phyloP scores from a whole-genome alignment of 192 early-diverging fungal genomes.

The Neocallimastix lanati region DNA sequence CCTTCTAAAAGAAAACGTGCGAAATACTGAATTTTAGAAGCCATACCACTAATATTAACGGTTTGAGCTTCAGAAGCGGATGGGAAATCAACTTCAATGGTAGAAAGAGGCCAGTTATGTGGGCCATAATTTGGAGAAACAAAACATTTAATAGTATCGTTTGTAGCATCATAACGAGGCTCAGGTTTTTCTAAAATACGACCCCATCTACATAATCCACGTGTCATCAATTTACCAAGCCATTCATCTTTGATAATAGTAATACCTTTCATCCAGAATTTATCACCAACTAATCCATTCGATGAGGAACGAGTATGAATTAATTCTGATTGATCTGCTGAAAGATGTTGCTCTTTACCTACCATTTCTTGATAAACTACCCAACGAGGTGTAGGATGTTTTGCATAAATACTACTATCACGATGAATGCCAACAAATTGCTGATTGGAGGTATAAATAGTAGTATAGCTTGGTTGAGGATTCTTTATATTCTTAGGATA shows the following conservation, averaged over 20 bases:
- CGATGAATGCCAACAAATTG: constrained; percentile 11
- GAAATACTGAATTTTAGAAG: constrained; percentile 15
- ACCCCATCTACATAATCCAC: constrained; percentile 47
- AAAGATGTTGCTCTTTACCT: constrained; percentile 21
- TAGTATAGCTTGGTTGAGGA: neutral
- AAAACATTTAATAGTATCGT: constrained; percentile 19
- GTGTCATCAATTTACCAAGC: constrained; percentile 56
- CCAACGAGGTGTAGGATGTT: constrained; percentile 22
- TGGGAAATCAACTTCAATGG: constrained; percentile 14
- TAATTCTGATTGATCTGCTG: constrained; percentile 9
- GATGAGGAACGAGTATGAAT: neutral
- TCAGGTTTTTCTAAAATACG: constrained; percentile 59
- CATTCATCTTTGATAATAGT: constrained; percentile 60
- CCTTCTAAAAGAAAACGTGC: constrained; percentile 29
- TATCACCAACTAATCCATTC: neutral
- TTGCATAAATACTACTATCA: constrained; percentile 11
- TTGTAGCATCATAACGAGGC: constrained; percentile 32
- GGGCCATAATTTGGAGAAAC: constrained; percentile 23
- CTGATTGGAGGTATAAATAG: neutral
- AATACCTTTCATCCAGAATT: constrained; percentile 50
- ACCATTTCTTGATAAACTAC: constrained; percentile 32
- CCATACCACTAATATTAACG: constrained; percentile 1
- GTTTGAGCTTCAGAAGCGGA: neutral
- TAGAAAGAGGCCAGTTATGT: constrained; percentile 28
- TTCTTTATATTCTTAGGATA: neutral